Conservation (phyloP, 257 asterid genomes). For the Gardenia jasminoides region DNA sequence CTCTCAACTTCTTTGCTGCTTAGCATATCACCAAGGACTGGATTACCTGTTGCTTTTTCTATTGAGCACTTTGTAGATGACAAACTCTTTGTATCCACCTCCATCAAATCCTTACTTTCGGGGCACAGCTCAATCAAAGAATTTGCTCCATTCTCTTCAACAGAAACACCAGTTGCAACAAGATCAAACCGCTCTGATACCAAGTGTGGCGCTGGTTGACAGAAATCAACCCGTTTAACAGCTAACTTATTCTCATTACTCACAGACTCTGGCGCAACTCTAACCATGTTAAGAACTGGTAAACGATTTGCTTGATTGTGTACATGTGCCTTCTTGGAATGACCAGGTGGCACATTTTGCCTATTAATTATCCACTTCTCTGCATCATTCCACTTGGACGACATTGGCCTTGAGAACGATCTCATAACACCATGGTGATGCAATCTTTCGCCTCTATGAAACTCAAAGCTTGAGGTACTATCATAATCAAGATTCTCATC, state of each 20-base stretch:
- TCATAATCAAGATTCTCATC: conserved; percentile 94
- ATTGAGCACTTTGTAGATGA: conserved; percentile 52
- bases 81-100: conserved; percentile 39
- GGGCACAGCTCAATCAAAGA: conserved; percentile 48
- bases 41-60: conserved; percentile 67
- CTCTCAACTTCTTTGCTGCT: not conserved
- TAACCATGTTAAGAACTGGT: conserved; percentile 34
- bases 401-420: conserved; percentile 68
- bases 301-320: conserved; percentile 49
- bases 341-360: conserved; percentile 53
- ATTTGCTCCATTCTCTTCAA: conserved; percentile 31
- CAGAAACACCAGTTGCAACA: conserved; percentile 35
- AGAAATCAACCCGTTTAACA: conserved; percentile 73
- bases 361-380: conserved; percentile 96
- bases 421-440: conserved; percentile 56
- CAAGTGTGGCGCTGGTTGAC: conserved; percentile 46
- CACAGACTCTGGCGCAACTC: conserved; percentile 62
- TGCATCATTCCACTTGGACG: conserved; percentile 97
- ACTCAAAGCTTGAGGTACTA: conserved; percentile 96
- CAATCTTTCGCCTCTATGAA: conserved; percentile 85
- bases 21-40: not conserved
- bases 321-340: conserved; percentile 45
- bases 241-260: conserved; percentile 47
- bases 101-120: conserved; percentile 59
- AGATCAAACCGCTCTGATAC: conserved; percentile 45